A percentile compares a stretch with the other conserved stretches of the same genome.
These are phyloP conservation scores for Centaurea solstitialis DNA, from an alignment of 129 eudicot species.

Conservation along the genomic window DNA sequence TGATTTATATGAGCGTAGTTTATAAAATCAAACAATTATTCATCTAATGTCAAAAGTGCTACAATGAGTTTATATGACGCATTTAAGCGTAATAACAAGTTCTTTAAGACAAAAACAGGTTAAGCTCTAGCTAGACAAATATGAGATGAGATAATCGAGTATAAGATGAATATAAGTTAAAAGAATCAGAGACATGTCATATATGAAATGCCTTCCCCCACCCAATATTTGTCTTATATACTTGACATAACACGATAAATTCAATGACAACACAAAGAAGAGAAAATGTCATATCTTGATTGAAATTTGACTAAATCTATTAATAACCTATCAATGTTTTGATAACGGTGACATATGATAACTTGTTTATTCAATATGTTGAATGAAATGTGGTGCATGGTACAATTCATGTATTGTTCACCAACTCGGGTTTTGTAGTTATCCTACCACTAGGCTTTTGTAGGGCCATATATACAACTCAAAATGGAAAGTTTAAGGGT, in stretches of 20 bases:
- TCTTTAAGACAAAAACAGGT: not conserved
- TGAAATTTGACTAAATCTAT: too few relatives aligned
- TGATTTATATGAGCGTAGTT: not conserved
- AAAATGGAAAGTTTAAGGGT: not conserved
- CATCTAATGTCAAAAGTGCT: not conserved
- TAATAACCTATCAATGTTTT: too few relatives aligned
- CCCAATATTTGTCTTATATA: not conserved
- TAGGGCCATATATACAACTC: not conserved
- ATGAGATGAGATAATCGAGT: too few relatives aligned
- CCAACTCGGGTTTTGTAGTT: not conserved
- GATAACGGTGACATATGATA: not conserved
- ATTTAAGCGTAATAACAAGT: not conserved
- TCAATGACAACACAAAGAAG: not conserved
- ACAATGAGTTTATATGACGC: not conserved
- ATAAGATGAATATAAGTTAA: not conserved
- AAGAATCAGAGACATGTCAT: not conserved
- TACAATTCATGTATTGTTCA: not conserved
- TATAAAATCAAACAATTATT: not conserved
- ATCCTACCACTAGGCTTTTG: not conserved
- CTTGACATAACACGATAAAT: too few relatives aligned
- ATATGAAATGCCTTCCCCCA: not conserved
- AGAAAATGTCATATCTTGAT: not conserved
- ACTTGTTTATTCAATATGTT: not conserved
- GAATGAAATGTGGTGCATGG: not conserved
- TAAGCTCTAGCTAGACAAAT: not conserved